Conservation (phyloP, 2,329 filamentous ascomycete genomes). For the Annulohypoxylon truncatum region DNA sequence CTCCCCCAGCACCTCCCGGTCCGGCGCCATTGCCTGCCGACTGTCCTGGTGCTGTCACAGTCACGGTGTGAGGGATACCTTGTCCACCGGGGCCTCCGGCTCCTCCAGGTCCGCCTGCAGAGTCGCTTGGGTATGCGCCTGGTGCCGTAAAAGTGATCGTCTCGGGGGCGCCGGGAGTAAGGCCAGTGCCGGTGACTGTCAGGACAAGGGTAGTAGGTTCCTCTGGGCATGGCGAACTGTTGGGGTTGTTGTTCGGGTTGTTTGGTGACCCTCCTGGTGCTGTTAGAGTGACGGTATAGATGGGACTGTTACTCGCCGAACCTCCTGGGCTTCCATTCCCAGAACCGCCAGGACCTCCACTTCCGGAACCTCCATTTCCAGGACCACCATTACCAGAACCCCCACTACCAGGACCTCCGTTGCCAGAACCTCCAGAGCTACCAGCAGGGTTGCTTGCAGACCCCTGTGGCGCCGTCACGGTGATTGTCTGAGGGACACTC, state of each 20-base stretch:
- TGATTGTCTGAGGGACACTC: constrained; percentile 31
- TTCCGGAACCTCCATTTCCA: constrained; percentile 11
- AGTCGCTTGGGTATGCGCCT: constrained; percentile 18
- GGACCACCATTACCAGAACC: constrained; percentile 14
- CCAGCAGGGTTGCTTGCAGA: constrained; percentile 30
- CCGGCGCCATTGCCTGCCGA: constrained; percentile 26
- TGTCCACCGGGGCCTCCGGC: constrained; percentile 25
- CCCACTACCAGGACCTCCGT: constrained; percentile 1
- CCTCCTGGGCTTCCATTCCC: constrained; percentile 27
- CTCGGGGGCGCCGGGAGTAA: constrained; percentile 24
- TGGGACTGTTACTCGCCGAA: constrained; percentile 8
- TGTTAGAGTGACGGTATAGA: constrained; percentile 27
- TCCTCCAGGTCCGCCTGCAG: constrained; percentile 19
- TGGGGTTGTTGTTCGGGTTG: background rate
- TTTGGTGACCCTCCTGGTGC: constrained; percentile 19
- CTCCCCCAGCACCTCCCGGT: constrained; percentile 1
- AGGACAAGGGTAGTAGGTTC: constrained; percentile 23
- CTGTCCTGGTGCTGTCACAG: constrained; percentile 31
- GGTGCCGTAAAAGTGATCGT: constrained; percentile 33
- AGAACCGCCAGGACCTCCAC: constrained; percentile 17
- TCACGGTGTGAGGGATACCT: constrained; percentile 33
- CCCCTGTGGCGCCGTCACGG: constrained; percentile 31
- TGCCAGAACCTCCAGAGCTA: constrained; percentile 18
- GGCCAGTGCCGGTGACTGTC: constrained; percentile 30
- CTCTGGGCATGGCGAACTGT: constrained; percentile 19